Percentiles rank a stretch among this genome's conserved stretches.
These are phyloP conservation scores for Colletotrichum abscissum DNA, from an alignment of 2,329 filamentous ascomycete genomes.

Conservation along the genomic window DNA sequence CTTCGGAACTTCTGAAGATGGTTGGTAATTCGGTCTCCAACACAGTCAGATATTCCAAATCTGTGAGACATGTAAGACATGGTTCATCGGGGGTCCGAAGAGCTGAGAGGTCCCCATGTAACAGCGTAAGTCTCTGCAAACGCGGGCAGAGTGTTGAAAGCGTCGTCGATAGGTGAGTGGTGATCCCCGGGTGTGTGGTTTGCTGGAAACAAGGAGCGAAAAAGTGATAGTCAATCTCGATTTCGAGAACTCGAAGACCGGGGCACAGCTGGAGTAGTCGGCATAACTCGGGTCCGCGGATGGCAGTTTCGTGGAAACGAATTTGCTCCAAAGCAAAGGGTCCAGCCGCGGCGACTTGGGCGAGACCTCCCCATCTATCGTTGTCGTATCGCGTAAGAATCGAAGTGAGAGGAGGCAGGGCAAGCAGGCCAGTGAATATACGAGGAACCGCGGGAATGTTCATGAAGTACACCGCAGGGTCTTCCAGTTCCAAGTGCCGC, in stretches of 20 bases:
- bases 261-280: background rate
- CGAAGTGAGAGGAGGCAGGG: background rate
- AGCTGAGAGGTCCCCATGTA: background rate
- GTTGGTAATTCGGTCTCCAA: background rate
- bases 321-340: background rate
- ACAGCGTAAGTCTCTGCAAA: background rate
- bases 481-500: background rate
- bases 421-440: background rate
- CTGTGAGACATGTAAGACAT: background rate
- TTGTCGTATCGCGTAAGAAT: background rate
- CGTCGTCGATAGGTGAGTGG: background rate
- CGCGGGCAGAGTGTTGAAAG: background rate
- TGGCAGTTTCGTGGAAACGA: background rate
- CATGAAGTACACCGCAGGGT: background rate
- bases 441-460: background rate
- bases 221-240: background rate
- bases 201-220: background rate
- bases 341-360: background rate
- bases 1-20: background rate
- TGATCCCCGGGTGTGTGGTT: background rate
- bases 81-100: background rate
- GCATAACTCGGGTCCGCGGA: background rate
- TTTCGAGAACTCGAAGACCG: background rate
- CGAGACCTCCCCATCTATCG: slow-evolving; percentile 1
- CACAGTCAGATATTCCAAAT: background rate